These are phyloP conservation scores for Alisma plantagoaquatica DNA, from an alignment of 106 monocot species.

Conservation along the genomic window DNA sequence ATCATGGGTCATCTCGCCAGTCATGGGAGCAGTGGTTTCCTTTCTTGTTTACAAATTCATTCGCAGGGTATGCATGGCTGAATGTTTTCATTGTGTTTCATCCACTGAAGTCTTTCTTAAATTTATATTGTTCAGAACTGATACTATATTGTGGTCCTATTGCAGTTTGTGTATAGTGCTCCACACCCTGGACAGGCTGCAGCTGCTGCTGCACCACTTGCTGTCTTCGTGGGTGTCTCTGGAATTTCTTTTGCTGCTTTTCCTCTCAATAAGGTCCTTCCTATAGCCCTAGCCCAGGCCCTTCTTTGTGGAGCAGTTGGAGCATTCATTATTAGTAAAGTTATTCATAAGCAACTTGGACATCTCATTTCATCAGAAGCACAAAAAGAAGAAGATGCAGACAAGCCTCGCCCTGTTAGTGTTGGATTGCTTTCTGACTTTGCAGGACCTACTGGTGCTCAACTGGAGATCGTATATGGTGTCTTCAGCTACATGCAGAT, in stretches of 20 bases:
- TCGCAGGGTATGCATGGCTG: slow-evolving; percentile 45
- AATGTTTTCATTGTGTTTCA: background rate
- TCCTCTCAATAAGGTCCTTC: slow-evolving; percentile 60
- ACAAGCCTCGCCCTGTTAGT: slow-evolving; percentile 19
- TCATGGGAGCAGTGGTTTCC: slow-evolving; percentile 87
- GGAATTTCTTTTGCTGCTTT: slow-evolving; percentile 83
- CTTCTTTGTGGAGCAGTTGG: slow-evolving; percentile 52
- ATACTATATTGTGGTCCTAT: background rate
- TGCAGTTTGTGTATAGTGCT: slow-evolving; percentile 94
- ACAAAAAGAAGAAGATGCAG: slow-evolving; percentile 15
- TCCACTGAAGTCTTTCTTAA: background rate
- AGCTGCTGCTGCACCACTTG: slow-evolving; percentile 77
- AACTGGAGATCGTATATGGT: slow-evolving; percentile 88
- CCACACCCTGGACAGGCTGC: slow-evolving; percentile 93
- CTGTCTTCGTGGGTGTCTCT: slow-evolving; percentile 67
- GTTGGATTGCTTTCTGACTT: slow-evolving; percentile 60
- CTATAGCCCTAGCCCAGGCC: slow-evolving; percentile 50
- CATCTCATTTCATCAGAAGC: slow-evolving; percentile 67
- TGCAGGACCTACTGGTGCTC: slow-evolving; percentile 84
- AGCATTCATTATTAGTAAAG: slow-evolving; percentile 43
- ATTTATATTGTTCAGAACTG: too few species aligned
- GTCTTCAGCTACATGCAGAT: slow-evolving; percentile 99
- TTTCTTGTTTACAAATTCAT: slow-evolving; percentile 96
- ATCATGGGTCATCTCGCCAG: slow-evolving; percentile 95
- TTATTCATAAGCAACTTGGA: slow-evolving; percentile 83